Percentiles rank a stretch among this genome's conserved stretches.
Evolutionary conservation across 169 alveolate genomes (phyloP).

Genomic region (Amoebophrya sp.): DNA sequence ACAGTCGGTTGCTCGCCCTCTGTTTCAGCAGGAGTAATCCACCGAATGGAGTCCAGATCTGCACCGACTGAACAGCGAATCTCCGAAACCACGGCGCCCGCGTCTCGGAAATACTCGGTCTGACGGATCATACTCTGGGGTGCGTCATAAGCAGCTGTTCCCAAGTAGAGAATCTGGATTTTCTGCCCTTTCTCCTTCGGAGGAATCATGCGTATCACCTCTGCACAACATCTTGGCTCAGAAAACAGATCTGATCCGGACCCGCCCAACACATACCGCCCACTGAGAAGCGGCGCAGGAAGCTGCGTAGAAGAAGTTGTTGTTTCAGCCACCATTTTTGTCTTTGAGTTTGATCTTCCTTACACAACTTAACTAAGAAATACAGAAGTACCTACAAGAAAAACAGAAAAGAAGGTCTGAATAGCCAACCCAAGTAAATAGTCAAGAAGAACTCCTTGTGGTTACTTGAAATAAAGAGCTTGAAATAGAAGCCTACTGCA

Average conservation of each 20-base stretch:
- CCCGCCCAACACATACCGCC: neutral
- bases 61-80: neutral
- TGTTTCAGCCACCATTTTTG: too few species aligned
- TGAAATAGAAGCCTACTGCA: too few species aligned
- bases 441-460: too few species aligned
- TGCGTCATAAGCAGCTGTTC: neutral
- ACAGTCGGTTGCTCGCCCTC: too few species aligned
- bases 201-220: neutral
- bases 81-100: neutral
- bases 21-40: neutral
- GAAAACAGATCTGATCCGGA: neutral
- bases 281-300: neutral
- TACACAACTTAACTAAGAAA: too few species aligned
- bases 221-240: neutral
- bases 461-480: too few species aligned
- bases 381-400: too few species aligned
- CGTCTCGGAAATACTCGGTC: neutral
- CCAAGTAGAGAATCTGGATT: neutral
- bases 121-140: neutral
- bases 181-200: neutral
- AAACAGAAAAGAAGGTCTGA: too few species aligned
- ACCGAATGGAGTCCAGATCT: neutral
- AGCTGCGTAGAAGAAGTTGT: too few species aligned
- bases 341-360: too few species aligned
- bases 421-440: too few species aligned